A percentile compares a stretch with the other conserved stretches of the same genome.
Evolutionary conservation across 2,329 filamentous ascomycete species (phyloP).

Genomic region (Zymoseptoria passerinii): DNA sequence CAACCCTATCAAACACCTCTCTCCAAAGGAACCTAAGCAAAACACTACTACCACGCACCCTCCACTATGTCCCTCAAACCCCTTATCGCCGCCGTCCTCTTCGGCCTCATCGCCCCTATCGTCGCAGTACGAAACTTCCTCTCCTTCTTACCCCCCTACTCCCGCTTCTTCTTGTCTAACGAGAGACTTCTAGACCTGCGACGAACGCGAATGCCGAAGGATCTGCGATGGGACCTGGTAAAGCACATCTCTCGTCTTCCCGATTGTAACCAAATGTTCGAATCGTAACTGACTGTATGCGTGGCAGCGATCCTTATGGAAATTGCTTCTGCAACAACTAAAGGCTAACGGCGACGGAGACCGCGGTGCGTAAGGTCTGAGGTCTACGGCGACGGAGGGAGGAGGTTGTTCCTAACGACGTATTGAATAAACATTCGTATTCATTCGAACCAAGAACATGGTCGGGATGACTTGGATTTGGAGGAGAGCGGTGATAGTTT

Average conservation of each 20-base stretch:
- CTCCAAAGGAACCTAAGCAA: not conserved
- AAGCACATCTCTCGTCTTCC: too few species aligned
- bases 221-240: not conserved
- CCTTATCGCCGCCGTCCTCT: not conserved
- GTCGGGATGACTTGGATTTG: too few species aligned
- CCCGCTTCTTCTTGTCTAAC: not conserved
- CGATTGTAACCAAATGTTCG: too few species aligned
- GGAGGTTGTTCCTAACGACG: too few species aligned
- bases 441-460: not conserved
- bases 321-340: too few species aligned
- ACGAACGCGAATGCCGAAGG: not conserved
- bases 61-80: not conserved
- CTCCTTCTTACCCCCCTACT: not conserved
- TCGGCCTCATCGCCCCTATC: not conserved
- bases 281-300: too few species aligned
- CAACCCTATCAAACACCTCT: not conserved
- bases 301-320: too few species aligned
- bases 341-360: too few species aligned
- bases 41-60: not conserved
- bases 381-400: too few species aligned
- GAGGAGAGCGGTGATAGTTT: conserved; percentile 8
- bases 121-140: not conserved
- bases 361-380: too few species aligned
- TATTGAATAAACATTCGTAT: not conserved
- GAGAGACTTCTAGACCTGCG: not conserved